These are phyloP conservation scores for Colletotrichum chrysophilum DNA, from an alignment of 2,329 filamentous ascomycete species.

Conservation along the genomic window DNA sequence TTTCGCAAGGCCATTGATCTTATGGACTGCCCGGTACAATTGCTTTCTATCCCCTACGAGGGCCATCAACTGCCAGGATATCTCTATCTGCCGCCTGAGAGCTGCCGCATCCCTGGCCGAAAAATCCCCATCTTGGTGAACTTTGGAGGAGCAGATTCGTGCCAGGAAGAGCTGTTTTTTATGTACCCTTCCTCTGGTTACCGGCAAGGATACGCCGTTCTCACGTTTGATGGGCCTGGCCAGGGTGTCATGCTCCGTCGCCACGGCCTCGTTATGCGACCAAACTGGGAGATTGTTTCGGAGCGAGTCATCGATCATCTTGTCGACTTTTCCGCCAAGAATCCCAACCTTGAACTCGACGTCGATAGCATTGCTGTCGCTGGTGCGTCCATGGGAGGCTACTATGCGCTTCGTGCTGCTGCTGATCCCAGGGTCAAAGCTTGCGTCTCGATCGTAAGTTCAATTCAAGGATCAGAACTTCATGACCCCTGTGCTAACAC, in stretches of 20 bases:
- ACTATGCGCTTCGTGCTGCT: constrained; percentile 48
- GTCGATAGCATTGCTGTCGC: constrained; percentile 37
- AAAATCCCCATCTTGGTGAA: constrained; percentile 41
- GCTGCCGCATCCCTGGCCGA: constrained; percentile 9
- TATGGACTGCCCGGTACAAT: constrained; percentile 30
- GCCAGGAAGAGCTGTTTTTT: constrained; percentile 46
- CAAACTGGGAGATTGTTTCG: constrained; percentile 43
- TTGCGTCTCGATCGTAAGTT: constrained; percentile 39
- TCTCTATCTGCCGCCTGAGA: constrained; percentile 36
- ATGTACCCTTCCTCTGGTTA: constrained; percentile 28
- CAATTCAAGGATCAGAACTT: not conserved
- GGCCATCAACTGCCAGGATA: constrained; percentile 37
- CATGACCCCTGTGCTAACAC: not conserved
- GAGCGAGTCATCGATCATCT: constrained; percentile 36
- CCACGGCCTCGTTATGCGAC: constrained; percentile 32
- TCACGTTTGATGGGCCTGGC: constrained; percentile 52
- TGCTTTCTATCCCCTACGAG: constrained; percentile 44
- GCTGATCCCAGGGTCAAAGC: constrained; percentile 47
- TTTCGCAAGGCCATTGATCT: constrained; percentile 32
- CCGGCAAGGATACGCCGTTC: constrained; percentile 43
- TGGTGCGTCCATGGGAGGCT: constrained; percentile 48
- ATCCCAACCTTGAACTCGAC: constrained; percentile 37
- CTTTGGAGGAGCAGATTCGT: constrained; percentile 39
- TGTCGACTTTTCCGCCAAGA: not conserved
- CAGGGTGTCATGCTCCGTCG: constrained; percentile 42